Conservation (phyloP, 179 eudicot species). For the Spinacia oleracea region DNA sequence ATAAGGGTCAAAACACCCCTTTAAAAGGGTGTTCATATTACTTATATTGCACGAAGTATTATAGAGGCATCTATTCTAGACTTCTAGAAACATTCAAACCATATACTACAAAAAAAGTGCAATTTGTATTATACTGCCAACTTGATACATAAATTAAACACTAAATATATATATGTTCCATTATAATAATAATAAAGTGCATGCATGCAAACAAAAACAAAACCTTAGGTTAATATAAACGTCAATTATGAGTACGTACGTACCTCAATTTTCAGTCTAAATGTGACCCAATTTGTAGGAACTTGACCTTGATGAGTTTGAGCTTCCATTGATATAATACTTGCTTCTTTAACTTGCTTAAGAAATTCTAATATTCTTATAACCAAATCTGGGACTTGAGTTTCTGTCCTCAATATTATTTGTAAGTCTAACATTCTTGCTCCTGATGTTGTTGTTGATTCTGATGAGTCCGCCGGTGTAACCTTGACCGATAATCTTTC, state of each 20-base stretch:
- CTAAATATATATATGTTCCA: too few species aligned
- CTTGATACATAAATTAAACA: neutral
- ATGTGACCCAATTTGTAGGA: slow-evolving; percentile 26
- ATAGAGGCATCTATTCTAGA: neutral
- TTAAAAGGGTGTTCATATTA: neutral
- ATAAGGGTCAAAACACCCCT: too few species aligned
- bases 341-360: slow-evolving; percentile 42
- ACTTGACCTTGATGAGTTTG: slow-evolving; percentile 22
- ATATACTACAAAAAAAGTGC: neutral
- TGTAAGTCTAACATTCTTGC: slow-evolving; percentile 51
- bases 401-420: slow-evolving; percentile 41
- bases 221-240: neutral
- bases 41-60: neutral
- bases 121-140: neutral
- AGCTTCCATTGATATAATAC: slow-evolving; percentile 53
- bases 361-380: slow-evolving; percentile 54
- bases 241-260: too few species aligned
- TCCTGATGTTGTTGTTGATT: slow-evolving; percentile 47
- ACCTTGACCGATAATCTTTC: slow-evolving; percentile 35
- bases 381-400: slow-evolving; percentile 42
- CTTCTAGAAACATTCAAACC: slow-evolving; percentile 1
- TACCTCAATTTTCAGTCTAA: slow-evolving; percentile 78
- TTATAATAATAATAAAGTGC: neutral
- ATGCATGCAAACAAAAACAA: slow-evolving; percentile 1
- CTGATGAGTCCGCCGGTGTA: slow-evolving; percentile 27